Percentiles rank a stretch among this genome's conserved stretches.
Conservation (phyloP, 2,329 filamentous ascomycete species). For the Colletotrichum viniferum region DNA sequence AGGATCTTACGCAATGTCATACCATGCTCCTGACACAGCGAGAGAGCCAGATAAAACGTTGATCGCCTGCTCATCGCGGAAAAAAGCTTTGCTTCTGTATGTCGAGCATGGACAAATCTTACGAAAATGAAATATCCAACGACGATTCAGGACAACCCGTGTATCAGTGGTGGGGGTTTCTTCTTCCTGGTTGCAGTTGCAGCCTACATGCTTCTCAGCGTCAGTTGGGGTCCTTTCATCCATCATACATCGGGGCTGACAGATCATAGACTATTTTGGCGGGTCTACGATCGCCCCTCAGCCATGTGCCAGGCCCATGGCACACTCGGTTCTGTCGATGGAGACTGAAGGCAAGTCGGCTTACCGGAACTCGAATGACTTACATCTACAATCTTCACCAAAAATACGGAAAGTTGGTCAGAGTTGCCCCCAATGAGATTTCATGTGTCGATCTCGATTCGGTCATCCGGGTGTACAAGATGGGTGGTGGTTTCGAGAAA, state of each 20-base stretch:
- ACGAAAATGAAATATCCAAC: background rate
- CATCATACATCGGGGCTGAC: background rate
- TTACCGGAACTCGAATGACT: background rate
- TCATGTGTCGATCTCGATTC: background rate
- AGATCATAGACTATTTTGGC: background rate
- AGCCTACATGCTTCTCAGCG: background rate
- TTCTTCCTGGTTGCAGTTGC: background rate
- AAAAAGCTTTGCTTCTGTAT: fast-evolving
- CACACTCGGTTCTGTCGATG: background rate
- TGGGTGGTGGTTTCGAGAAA: background rate
- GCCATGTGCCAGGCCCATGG: background rate
- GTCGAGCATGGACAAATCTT: background rate
- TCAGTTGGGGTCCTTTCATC: fast-evolving
- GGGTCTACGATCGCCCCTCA: background rate
- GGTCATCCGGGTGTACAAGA: background rate
- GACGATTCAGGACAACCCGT: fast-evolving
- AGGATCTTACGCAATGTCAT: background rate
- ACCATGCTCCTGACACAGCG: fast-evolving
- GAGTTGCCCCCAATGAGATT: background rate
- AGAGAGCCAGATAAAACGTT: fast-evolving
- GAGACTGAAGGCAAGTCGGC: background rate
- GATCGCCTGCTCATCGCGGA: background rate
- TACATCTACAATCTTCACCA: background rate
- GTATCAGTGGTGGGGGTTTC: background rate
- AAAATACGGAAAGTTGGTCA: background rate